These are phyloP conservation scores for Lagenaria siceraria DNA, from an alignment of 306 rosid genomes.

Conservation along the genomic window DNA sequence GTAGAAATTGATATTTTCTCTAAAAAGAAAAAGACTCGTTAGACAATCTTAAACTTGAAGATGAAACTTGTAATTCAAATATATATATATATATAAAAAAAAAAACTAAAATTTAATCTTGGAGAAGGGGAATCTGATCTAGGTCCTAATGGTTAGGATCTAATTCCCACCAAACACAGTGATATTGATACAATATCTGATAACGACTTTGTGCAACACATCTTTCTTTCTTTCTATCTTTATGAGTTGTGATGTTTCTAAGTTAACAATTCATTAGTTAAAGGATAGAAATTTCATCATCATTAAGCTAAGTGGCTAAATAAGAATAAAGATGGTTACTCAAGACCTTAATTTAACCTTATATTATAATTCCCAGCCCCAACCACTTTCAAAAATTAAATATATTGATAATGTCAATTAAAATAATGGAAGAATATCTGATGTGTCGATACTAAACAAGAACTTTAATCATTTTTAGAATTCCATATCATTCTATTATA, in stretches of 20 bases:
- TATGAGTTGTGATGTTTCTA: background rate
- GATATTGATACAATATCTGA: background rate
- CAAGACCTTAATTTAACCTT: background rate
- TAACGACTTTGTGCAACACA: background rate
- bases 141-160: background rate
- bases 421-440: background rate
- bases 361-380: background rate
- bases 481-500: background rate
- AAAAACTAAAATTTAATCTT: background rate
- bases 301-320: conserved; percentile 6
- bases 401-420: background rate
- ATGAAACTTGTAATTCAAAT: background rate
- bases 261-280: background rate
- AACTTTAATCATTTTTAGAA: background rate
- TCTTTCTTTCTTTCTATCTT: background rate
- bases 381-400: background rate
- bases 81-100: too few species aligned
- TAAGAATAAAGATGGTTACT: conserved; percentile 1
- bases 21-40: background rate
- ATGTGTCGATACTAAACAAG: background rate
- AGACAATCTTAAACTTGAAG: background rate
- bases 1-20: too few species aligned
- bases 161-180: background rate
- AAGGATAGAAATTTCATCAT: background rate
- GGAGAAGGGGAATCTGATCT: background rate